A percentile compares a stretch with the other conserved stretches of the same genome.
Conservation (phyloP, 129 eudicot species). For the Oenanthe sinensis region DNA sequence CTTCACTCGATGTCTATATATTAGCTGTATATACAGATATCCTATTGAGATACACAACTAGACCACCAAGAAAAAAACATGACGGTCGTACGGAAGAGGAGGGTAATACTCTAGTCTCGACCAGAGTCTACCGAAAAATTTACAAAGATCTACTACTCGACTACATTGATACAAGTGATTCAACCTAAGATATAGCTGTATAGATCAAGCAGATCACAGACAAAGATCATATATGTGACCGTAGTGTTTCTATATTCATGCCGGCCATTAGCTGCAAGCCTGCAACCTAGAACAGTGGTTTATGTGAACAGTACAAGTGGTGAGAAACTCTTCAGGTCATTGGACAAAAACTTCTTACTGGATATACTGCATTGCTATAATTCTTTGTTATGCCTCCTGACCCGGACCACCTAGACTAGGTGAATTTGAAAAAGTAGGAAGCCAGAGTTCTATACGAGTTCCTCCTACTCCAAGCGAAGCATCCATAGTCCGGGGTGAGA, state of each 20-base stretch:
- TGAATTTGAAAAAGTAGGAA: constrained; percentile 50
- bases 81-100: background rate
- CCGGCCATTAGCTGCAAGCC: background rate
- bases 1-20: background rate
- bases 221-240: background rate
- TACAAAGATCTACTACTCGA: background rate
- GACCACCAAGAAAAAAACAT: background rate
- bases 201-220: background rate
- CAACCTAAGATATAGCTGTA: background rate
- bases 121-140: background rate
- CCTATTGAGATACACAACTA: background rate
- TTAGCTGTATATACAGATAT: background rate
- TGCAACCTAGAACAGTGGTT: background rate
- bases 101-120: background rate
- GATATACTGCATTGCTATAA: background rate
- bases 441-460: constrained; percentile 88
- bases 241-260: background rate
- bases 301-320: background rate
- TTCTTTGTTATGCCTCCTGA: constrained; percentile 22
- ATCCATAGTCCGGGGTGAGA: constrained; percentile 66
- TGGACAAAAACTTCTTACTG: background rate
- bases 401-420: constrained; percentile 23
- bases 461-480: constrained; percentile 66
- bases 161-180: background rate
- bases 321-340: background rate